Conservation (phyloP, 1,284 basidiomycete species). For the Ceratobasidium sp. region DNA sequence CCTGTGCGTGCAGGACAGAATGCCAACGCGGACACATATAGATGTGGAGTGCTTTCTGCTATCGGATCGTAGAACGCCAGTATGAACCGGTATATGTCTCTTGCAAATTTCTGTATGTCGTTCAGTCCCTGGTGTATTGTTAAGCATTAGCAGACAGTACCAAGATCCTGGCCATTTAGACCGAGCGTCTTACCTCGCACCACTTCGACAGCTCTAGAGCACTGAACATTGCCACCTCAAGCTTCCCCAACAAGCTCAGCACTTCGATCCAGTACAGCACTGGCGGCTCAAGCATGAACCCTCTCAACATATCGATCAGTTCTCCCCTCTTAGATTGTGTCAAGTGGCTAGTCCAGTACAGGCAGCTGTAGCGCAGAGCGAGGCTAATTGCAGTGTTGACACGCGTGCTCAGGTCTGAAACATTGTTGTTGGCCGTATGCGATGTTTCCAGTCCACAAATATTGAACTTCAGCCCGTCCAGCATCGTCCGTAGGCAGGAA, state of each 20-base stretch:
- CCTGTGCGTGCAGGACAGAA: background rate
- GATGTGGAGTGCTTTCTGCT: background rate
- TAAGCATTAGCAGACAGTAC: too few species aligned
- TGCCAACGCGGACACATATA: conserved; percentile 4
- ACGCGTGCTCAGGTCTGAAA: background rate
- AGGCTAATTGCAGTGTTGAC: background rate
- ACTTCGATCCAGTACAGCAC: conserved; percentile 22
- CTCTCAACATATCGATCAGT: background rate
- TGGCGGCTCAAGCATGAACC: background rate
- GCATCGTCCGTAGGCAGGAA: conserved; percentile 16
- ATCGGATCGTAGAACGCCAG: background rate
- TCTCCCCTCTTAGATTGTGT: background rate
- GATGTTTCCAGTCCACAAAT: conserved; percentile 19
- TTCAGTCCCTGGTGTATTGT: too few species aligned
- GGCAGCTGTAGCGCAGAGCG: background rate
- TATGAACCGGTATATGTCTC: background rate
- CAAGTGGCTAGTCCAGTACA: background rate
- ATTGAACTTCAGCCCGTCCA: background rate
- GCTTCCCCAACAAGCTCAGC: background rate
- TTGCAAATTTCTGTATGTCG: background rate
- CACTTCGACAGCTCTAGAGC: too few species aligned
- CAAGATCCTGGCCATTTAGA: too few species aligned
- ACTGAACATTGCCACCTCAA: background rate
- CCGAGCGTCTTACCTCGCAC: too few species aligned
- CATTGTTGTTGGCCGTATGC: conserved; percentile 5